phyloP scores from a whole-genome alignment of 306 rosid species.

The Abrus pulchellus region DNA sequence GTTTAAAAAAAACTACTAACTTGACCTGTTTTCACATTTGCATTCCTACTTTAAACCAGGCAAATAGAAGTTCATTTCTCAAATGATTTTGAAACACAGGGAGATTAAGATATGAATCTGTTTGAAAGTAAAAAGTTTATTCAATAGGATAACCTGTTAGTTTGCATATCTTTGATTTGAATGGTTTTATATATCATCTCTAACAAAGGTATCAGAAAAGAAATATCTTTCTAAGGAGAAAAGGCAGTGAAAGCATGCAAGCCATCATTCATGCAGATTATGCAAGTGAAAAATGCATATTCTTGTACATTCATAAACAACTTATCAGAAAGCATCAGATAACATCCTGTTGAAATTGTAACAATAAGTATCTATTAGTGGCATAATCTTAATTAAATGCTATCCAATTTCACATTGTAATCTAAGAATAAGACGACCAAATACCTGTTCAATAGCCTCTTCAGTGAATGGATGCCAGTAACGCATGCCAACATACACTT shows the following conservation, averaged over 20 bases:
- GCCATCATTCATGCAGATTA: constrained; percentile 22
- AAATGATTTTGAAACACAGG: not conserved
- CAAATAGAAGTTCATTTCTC: not conserved
- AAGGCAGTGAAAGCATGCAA: constrained; percentile 9
- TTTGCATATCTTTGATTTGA: constrained; percentile 28
- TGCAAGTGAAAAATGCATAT: constrained; percentile 19
- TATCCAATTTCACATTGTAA: constrained; percentile 11
- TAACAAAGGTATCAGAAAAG: constrained; percentile 1
- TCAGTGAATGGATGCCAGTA: constrained; percentile 99
- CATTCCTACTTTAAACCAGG: not conserved
- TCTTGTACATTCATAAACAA: constrained; percentile 2
- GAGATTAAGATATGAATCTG: constrained; percentile 1
- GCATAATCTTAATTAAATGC: constrained; percentile 34
- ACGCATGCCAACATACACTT: constrained; percentile 97
- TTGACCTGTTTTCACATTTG: not conserved
- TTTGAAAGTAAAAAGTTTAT: constrained; percentile 12
- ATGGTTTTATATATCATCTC: not conserved
- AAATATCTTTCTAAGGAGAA: constrained; percentile 17
- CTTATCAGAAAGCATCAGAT: not conserved
- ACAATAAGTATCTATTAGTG: not conserved
- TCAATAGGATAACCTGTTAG: constrained; percentile 32
- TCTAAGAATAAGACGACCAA: constrained; percentile 27
- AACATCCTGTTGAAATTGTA: constrained; percentile 34
- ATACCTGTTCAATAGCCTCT: constrained; percentile 89
- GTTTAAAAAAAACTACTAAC: not conserved